phyloP scores from a whole-genome alignment of 768 basidiomycete genomes.

The Harrya chromipes region DNA sequence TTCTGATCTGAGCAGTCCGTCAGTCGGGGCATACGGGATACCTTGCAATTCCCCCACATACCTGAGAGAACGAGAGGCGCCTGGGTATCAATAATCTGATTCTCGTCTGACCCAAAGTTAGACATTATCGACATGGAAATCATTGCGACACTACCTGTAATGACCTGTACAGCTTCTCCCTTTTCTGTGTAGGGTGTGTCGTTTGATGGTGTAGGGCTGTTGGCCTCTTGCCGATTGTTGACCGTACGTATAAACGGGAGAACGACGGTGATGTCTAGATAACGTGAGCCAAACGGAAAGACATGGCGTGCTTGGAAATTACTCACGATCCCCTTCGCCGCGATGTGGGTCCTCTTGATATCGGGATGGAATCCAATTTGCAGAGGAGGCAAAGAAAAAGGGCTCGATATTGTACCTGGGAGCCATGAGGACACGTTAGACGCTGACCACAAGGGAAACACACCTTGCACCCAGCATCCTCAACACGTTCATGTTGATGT shows the following conservation, averaged over 20 bases:
- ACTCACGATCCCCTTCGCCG: slow-evolving; percentile 38
- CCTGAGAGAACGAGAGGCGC: slow-evolving; percentile 28
- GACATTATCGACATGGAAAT: background rate
- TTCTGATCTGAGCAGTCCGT: slow-evolving; percentile 10
- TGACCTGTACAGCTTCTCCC: background rate
- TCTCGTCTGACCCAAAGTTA: slow-evolving; percentile 10
- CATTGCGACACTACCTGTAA: slow-evolving; percentile 17
- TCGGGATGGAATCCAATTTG: slow-evolving; percentile 42
- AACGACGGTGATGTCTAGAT: slow-evolving; percentile 42
- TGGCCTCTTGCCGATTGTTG: slow-evolving; percentile 22
- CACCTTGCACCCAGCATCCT: slow-evolving; percentile 38
- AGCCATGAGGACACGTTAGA: slow-evolving; percentile 1
- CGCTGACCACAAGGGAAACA: background rate
- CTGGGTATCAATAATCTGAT: slow-evolving; percentile 34
- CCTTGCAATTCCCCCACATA: background rate
- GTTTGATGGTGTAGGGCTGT: slow-evolving; percentile 14
- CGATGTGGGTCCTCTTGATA: slow-evolving; percentile 35
- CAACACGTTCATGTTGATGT: slow-evolving; percentile 31
- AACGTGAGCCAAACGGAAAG: background rate
- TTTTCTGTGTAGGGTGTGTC: slow-evolving; percentile 10
- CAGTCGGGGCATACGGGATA: background rate
- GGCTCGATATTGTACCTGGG: slow-evolving; percentile 41
- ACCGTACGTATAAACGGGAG: slow-evolving; percentile 41
- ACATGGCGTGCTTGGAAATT: slow-evolving; percentile 1
- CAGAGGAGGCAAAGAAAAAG: slow-evolving; percentile 43